Base-by-base conservation (phyloP, 305 asterid genomes). In the Fraxinus xanthoxyloides region DNA sequence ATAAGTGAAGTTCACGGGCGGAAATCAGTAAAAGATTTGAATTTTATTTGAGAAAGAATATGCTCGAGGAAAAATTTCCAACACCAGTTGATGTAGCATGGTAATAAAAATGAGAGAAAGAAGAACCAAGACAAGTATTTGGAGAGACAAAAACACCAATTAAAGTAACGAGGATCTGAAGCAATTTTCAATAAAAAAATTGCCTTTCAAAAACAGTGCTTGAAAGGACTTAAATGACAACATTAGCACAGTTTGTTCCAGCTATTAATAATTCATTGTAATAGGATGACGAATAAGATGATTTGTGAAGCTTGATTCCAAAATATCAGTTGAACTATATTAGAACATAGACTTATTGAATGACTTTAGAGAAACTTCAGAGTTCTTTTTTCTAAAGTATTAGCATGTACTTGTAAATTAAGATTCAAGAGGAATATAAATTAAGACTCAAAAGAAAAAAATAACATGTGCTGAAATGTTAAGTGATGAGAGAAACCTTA, bases 401-500 rank as follows among this genome's bases (percentile, higher is more conserved):
- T 9, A 43, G 54, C 54, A 10, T 43, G 54, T 43, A 43, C 1
- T 43, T 43, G 12, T 10, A 43, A 43, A 43, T 43, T 12, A 61
- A 17, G 4, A 56, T 7, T 5, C 17, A 75, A 40, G 54, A 5
- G 56, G 28, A 9, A n/a, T n/a, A n/a, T 10, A 43, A 43, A 43
- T 43, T 12, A 61, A 17, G 4, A 56, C 4, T 5, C 17, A 75
- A 40, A 43, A 5, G 56, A 21, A 9, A 72, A 82, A 77, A 36
- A 2, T 59, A 23, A 17, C 63, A 12, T 12, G 63, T 51, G 63
- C 23, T 13, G 23, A n/a, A 51, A 24, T 13, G 63, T 51, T 17
- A 51, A 17, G 63, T n/a, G 65, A 56, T 32, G 70, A 43, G 35
- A 72, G 19, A 77, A 73, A 85, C 92, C 88, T 79, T 87, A 48